A percentile compares a stretch with the other conserved stretches of the same genome.
Conservation (phyloP, 1,284 basidiomycete species). For the Vanrija sp. region DNA sequence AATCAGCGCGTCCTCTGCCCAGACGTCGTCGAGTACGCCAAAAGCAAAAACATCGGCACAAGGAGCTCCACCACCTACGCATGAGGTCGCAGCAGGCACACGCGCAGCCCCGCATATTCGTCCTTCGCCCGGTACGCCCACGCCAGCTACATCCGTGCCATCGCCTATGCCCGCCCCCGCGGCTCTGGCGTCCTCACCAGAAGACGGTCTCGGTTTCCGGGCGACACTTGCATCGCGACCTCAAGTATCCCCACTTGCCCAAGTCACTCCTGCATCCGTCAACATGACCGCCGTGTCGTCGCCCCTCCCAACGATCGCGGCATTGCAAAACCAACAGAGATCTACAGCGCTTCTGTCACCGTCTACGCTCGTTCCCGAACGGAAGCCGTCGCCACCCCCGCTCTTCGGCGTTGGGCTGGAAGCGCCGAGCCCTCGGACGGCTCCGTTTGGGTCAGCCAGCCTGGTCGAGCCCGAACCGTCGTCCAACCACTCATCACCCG, state of each 20-base stretch:
- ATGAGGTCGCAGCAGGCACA: neutral
- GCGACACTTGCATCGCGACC: too few relatives aligned
- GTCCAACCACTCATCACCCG: conserved; percentile 17
- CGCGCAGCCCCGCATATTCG: neutral
- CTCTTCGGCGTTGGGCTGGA: too few relatives aligned
- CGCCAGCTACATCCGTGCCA: neutral
- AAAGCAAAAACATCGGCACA: too few relatives aligned
- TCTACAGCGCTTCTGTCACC: conserved; percentile 12
- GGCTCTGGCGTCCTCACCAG: neutral
- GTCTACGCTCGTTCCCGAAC: conserved; percentile 4
- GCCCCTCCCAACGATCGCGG: neutral
- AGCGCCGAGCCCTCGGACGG: neutral
- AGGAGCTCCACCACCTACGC: too few relatives aligned
- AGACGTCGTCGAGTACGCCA: too few relatives aligned
- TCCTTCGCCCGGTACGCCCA: neutral
- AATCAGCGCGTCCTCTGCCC: too few relatives aligned
- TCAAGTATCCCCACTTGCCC: neutral
- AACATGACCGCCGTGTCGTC: conserved; percentile 9
- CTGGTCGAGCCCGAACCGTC: conserved; percentile 2
- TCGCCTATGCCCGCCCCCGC: neutral
- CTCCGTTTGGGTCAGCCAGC: neutral
- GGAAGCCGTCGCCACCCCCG: too few relatives aligned
- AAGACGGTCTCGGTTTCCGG: neutral
- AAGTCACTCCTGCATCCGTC: conserved; percentile 11
- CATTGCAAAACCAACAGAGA: neutral